A percentile compares a stretch with the other conserved stretches of the same genome.
Conservation (phyloP, 208 protist genomes). For the Crithidia brevicula region DNA sequence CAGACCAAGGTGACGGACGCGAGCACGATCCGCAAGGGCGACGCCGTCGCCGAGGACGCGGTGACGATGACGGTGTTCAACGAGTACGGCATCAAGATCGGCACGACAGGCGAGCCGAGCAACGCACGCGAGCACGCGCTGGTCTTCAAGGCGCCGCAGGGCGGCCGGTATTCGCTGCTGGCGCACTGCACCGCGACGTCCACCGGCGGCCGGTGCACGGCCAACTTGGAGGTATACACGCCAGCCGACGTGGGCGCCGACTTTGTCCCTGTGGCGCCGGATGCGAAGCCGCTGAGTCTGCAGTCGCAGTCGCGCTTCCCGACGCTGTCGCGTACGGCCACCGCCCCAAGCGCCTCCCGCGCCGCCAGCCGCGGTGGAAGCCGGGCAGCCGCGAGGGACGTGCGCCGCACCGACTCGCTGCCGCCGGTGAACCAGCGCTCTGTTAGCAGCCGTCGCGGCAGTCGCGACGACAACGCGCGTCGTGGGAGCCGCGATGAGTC, state of each 20-base stretch:
- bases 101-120: constrained; percentile 57
- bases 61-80: constrained; percentile 74
- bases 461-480: constrained; percentile 25
- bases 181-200: constrained; percentile 38
- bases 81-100: constrained; percentile 71
- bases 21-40: constrained; percentile 42
- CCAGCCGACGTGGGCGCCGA: constrained; percentile 48
- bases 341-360: constrained; percentile 47
- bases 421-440: constrained; percentile 43
- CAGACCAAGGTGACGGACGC: constrained; percentile 63
- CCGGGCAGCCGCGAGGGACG: constrained; percentile 22
- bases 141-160: constrained; percentile 68
- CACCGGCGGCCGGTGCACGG: constrained; percentile 42
- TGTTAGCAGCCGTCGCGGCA: constrained; percentile 47
- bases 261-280: constrained; percentile 55
- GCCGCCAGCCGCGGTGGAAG: constrained; percentile 44
- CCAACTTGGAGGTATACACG: constrained; percentile 61
- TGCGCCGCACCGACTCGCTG: constrained; percentile 58
- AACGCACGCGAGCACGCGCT: constrained; percentile 79
- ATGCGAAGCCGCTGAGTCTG: constrained; percentile 60
- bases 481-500: constrained; percentile 28
- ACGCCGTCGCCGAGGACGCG: constrained; percentile 56
- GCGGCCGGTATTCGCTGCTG: constrained; percentile 70
- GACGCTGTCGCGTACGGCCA: constrained; percentile 50
- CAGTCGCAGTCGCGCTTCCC: constrained; percentile 65